These are phyloP conservation scores for Lentinula novae-zelandiae DNA, from an alignment of 1,284 basidiomycete genomes.

Conservation along the genomic window DNA sequence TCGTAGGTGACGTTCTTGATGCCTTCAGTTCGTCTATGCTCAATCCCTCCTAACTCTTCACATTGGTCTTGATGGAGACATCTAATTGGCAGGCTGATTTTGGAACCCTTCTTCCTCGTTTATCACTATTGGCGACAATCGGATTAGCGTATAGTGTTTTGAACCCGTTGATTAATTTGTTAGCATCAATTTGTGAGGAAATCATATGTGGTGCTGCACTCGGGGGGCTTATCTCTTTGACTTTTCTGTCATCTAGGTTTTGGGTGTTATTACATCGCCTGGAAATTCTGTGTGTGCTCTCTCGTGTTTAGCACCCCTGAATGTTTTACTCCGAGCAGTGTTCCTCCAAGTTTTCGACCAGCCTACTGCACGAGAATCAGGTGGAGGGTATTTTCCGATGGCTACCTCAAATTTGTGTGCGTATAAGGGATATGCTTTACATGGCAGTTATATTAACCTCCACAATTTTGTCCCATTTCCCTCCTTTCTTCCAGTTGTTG, in stretches of 20 bases:
- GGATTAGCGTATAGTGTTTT: constrained; percentile 68
- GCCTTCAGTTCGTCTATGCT: constrained; percentile 25
- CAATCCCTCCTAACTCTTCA: background rate
- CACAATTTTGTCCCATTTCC: background rate
- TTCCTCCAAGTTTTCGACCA: constrained; percentile 59
- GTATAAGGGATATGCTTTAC: constrained; percentile 14
- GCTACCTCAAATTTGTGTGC: constrained; percentile 65
- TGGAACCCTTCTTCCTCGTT: constrained; percentile 49
- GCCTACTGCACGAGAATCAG: constrained; percentile 44
- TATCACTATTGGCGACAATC: constrained; percentile 44
- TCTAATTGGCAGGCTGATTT: constrained; percentile 33
- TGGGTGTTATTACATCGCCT: constrained; percentile 55
- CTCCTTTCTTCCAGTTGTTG: constrained; percentile 42
- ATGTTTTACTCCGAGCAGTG: constrained; percentile 26
- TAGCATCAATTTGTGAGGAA: constrained; percentile 47
- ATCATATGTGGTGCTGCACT: background rate
- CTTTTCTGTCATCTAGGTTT: constrained; percentile 41
- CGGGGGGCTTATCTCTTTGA: background rate
- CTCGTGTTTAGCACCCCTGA: background rate
- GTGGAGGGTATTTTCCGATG: constrained; percentile 68
- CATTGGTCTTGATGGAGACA: background rate
- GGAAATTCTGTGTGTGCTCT: constrained; percentile 55
- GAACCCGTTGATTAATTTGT: constrained; percentile 70
- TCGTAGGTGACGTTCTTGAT: constrained; percentile 36
- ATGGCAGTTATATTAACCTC: background rate